Percentiles rank a stretch among this genome's conserved stretches.
These are phyloP conservation scores for Eragrostis curvula DNA, from an alignment of 176 grass and related monocot species.

Conservation along the genomic window DNA sequence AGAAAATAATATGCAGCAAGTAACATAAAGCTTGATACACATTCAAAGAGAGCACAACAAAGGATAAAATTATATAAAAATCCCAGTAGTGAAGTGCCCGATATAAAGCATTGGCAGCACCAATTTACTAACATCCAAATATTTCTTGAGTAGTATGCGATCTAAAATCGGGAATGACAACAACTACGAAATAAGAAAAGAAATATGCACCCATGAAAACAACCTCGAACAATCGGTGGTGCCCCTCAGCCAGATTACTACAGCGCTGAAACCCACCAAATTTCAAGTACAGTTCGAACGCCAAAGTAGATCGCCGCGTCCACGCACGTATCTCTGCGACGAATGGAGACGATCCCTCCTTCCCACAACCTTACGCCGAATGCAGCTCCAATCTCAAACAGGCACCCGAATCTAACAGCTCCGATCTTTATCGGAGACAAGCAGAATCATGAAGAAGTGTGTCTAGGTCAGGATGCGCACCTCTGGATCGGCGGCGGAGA, in stretches of 20 bases:
- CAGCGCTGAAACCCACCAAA: neutral
- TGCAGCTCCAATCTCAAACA: slow-evolving; percentile 16
- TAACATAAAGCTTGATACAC: slow-evolving; percentile 21
- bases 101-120: neutral
- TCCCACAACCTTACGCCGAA: neutral
- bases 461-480: slow-evolving; percentile 1
- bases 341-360: neutral
- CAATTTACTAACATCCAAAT: slow-evolving; percentile 7
- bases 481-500: slow-evolving; percentile 37
- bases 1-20: neutral
- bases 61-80: neutral
- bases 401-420: neutral
- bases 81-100: neutral
- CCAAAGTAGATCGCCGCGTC: slow-evolving; percentile 18
- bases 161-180: neutral
- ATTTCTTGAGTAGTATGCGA: neutral
- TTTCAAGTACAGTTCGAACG: neutral
- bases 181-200: neutral
- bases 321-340: neutral
- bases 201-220: neutral
- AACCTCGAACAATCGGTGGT: neutral
- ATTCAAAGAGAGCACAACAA: neutral
- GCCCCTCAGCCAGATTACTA: slow-evolving; percentile 1
- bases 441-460: neutral
- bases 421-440: neutral